Base-by-base conservation (phyloP, 805 yeast species). In the Brettanomyces custersianus region DNA sequence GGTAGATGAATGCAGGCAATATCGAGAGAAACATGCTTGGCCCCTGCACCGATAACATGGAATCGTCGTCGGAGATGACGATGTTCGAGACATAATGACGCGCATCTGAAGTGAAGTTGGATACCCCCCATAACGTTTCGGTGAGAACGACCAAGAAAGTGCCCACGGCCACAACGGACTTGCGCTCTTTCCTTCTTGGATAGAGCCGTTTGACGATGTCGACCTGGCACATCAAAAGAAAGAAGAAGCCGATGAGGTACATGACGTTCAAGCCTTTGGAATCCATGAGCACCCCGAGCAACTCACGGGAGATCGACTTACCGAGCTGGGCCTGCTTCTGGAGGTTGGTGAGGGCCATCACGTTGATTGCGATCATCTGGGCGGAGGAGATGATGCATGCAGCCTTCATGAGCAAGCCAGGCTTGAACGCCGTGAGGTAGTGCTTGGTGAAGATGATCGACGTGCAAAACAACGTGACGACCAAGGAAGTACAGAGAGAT, bases 151-250 rank as follows among this genome's bases (percentile, higher is more conserved):
- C 64, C 4, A 80, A 57, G 1, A 66, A 40, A 0, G 72, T 58
- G 1, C 94, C 94, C 16, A 72, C 59, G 33, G 70, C 59, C 31
- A 82, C 69, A 5, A 80, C 67, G 23, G 75, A 59, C 37, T 85
- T 62, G 48, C 77, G 79, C 54, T 84, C 94, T 38, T 69, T 70
- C 31, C 70, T 78, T 34, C 94, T 63, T 36, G 73, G 70, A 46
- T 81, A 81, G 20, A 80, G 53, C 36, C 86, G 62, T 71, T 77
- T 77, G 4, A 79, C 65, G 23, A 81, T 75, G 47, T 79, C 84
- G 1, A 80, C 84, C 52, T 82, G 88, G 35, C 80, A 71, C 21
- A 81, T 56, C 47, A 77, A 80, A 19, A 80, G 62, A 5, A 80
- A 46, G 10, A 77, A 50, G 6, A 74, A 74, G 12, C 74, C 71